Evolutionary conservation across 2,329 filamentous ascomycete genomes (phyloP), one percentile per base, ranked within the genome.

Genomic region (Diaporthe sp.): DNA sequence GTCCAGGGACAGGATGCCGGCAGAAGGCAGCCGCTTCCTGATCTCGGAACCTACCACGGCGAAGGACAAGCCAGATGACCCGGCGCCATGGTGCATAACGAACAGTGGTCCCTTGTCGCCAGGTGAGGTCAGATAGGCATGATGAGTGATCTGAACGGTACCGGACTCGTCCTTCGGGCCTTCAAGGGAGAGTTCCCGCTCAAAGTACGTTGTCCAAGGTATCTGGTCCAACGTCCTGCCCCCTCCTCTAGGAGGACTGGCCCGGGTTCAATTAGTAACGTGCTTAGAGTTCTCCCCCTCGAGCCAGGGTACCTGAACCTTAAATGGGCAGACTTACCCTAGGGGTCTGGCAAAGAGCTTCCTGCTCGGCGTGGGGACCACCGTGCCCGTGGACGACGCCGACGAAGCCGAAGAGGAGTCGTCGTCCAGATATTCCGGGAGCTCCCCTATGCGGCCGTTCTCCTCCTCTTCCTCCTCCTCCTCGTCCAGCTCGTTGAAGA

Each of bases 61-160:
- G 84, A 98, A 99, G 3, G 95, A 97, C 74, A 98, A 89, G 9
- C 94, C 97, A 0, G 96, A 98, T 5, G 96, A 97, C 22, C 97
- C 97, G 54, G 95, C 97, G 52, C 97, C 97, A 84, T 99, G 97
- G 82, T 99, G 97, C 84, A 94, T 95, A 75, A 98, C 93, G 83
- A 99, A 96, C 7, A 99, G 87, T 0, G 96, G 95, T 0, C 93
- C 94, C 76, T 89, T 89, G 50, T 89, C 92, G 55, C 89, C 89
- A 12, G 96, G 96, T 0, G 95, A 95, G 28, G 92, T 98, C 57
- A 98, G 87, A 83, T 98, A 98, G 74, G 91, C 94, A 86, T 99
- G 97, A 81, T 96, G 93, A 69, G 87, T 90, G 55, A 95, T 89
- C 30, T 85, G 82, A 83, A 80, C 52, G 77, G 78, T 85, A 42